These are phyloP conservation scores for Cardamine chenopodiifolia DNA, from an alignment of 345 rosid genomes.

Conservation along the genomic window DNA sequence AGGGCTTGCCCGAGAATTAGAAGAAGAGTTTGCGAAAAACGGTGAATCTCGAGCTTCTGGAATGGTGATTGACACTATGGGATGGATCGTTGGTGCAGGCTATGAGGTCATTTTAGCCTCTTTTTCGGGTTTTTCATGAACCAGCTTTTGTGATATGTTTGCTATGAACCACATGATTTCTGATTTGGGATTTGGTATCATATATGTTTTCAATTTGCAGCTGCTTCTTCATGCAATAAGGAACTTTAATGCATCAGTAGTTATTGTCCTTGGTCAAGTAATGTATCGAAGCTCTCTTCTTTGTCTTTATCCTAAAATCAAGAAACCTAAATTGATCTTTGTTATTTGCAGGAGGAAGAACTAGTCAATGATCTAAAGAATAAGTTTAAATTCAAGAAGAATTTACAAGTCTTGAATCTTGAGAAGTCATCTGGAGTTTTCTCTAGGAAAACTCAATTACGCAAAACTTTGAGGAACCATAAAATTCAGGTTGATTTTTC, in stretches of 20 bases:
- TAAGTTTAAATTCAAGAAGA: not conserved
- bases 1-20: constrained; percentile 70
- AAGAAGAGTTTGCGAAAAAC: constrained; percentile 61
- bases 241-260: constrained; percentile 7
- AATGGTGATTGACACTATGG: constrained; percentile 89
- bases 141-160: not conserved
- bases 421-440: constrained; percentile 23
- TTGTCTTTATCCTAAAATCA: not conserved
- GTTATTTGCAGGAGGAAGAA: not conserved
- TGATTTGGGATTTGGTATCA: not conserved
- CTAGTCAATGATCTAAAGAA: constrained; percentile 6
- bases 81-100: constrained; percentile 78
- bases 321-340: constrained; percentile 10
- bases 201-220: constrained; percentile 19
- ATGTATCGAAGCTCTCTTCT: not conserved
- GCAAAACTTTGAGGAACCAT: constrained; percentile 1
- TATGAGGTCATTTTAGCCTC: constrained; percentile 50
- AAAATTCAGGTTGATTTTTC: not conserved
- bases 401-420: constrained; percentile 32
- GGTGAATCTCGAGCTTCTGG: constrained; percentile 68
- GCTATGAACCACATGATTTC: not conserved
- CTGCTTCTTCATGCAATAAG: constrained; percentile 33
- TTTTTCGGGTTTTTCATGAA: not conserved
- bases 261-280: constrained; percentile 36
- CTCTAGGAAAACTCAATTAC: not conserved